These are phyloP conservation scores for Mycosphaerelloides madeirae DNA, from an alignment of 2,329 filamentous ascomycete genomes.

Conservation along the genomic window DNA sequence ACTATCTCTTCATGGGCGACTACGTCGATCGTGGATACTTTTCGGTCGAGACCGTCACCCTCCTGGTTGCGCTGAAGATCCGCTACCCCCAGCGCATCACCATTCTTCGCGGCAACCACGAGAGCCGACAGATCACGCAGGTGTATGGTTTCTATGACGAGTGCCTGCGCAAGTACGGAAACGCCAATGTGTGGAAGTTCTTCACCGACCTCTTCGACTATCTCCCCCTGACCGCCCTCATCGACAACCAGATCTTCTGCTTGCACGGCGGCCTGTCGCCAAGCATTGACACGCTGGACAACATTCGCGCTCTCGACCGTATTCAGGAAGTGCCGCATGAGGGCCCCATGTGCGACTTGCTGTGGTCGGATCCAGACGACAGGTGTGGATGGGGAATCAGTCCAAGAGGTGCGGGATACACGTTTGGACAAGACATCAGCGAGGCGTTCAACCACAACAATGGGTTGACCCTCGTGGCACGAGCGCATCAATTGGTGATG, in stretches of 20 bases:
- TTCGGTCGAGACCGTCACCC: conserved; percentile 94
- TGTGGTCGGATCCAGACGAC: conserved; percentile 99
- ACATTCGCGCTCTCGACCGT: conserved; percentile 89
- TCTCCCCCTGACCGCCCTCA: conserved; percentile 90
- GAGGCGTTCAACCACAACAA: conserved; percentile 99
- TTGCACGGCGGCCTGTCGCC: conserved; percentile 94
- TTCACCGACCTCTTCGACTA: conserved; percentile 99
- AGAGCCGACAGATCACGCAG: conserved; percentile 97
- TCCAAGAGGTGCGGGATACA: conserved; percentile 62
- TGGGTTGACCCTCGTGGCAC: conserved; percentile 86
- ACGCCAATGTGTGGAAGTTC: conserved; percentile 98
- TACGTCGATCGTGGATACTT: conserved; percentile 99
- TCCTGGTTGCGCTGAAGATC: conserved; percentile 95
- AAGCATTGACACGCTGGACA: conserved; percentile 92
- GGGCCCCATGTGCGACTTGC: conserved; percentile 93
- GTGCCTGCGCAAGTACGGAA: conserved; percentile 97
- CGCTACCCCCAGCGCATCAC: conserved; percentile 97
- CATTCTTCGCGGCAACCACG: conserved; percentile 97
- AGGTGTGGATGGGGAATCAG: conserved; percentile 65
- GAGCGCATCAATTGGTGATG: conserved; percentile 98
- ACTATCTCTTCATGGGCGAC: conserved; percentile 99
- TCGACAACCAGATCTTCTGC: conserved; percentile 99
- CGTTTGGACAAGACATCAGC: conserved; percentile 84
- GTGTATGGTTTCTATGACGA: conserved; percentile 99
- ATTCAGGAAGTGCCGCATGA: conserved; percentile 99